Conservation (phyloP, 176 grass and related monocot species). For the Cymbopogon citratus region DNA sequence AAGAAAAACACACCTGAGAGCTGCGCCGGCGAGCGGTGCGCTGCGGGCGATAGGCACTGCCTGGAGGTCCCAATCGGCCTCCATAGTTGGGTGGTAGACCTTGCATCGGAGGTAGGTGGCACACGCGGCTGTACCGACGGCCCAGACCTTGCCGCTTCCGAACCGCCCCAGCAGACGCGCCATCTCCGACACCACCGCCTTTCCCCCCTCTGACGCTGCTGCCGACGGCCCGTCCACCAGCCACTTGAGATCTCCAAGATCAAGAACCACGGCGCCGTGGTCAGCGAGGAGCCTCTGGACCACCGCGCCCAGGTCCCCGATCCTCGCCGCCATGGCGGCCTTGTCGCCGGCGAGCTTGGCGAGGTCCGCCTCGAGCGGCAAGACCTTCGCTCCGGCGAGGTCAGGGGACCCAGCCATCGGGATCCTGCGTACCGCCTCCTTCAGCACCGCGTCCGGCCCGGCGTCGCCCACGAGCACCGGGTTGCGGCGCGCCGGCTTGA, state of each 20-base stretch:
- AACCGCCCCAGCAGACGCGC: constrained; percentile 49
- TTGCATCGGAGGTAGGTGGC: constrained; percentile 77
- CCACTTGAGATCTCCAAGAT: constrained; percentile 86
- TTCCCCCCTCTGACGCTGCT: constrained; percentile 43
- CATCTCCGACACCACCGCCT: constrained; percentile 66
- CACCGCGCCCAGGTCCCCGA: constrained; percentile 34
- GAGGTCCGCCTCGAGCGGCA: constrained; percentile 48
- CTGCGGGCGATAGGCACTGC: constrained; percentile 46
- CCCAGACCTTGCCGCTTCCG: constrained; percentile 44
- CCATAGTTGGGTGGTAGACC: constrained; percentile 66
- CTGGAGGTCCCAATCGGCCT: constrained; percentile 81
- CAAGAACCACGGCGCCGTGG: constrained; percentile 49
- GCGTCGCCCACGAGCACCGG: constrained; percentile 76
- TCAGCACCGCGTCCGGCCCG: constrained; percentile 46
- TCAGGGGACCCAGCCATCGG: constrained; percentile 3
- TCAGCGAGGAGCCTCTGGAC: constrained; percentile 41
- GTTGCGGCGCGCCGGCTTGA: constrained; percentile 62
- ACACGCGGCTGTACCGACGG: constrained; percentile 56
- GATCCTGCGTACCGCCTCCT: constrained; percentile 54
- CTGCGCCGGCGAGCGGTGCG: constrained; percentile 9
- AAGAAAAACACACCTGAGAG: constrained; percentile 44
- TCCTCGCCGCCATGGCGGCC: constrained; percentile 30
- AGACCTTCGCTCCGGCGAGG: constrained; percentile 45
- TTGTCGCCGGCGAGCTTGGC: constrained; percentile 31
- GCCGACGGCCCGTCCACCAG: constrained; percentile 38